These are phyloP conservation scores for Paramecium sexaurelia DNA, from an alignment of 73 alveolate species.

Conservation along the genomic window DNA sequence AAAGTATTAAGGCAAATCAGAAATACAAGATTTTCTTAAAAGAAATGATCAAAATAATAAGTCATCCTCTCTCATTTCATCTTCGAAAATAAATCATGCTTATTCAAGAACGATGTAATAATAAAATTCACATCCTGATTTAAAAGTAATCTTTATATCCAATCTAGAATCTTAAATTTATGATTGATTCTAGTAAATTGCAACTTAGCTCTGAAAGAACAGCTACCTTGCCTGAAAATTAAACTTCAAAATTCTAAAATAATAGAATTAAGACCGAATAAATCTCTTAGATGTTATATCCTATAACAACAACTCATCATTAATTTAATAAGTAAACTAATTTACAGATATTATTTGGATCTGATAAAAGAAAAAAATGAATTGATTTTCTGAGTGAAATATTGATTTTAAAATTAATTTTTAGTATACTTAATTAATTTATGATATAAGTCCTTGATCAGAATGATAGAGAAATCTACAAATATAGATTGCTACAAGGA, in stretches of 20 bases:
- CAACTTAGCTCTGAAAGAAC: not conserved
- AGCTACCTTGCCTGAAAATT: not conserved
- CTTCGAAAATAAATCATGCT: not conserved
- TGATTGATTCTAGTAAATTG: not conserved
- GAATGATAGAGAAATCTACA: slow-evolving; percentile 21
- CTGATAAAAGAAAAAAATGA: slow-evolving; percentile 29
- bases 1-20: slow-evolving; percentile 17
- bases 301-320: not conserved
- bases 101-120: slow-evolving; percentile 14
- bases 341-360: not conserved
- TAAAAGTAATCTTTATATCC: not conserved
- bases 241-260: not conserved
- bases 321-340: not conserved
- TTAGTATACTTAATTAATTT: not conserved
- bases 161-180: not conserved
- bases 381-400: not conserved
- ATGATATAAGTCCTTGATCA: slow-evolving; percentile 28
- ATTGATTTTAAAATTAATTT: not conserved
- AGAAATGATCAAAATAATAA: not conserved
- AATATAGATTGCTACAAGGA: not conserved
- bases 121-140: slow-evolving; percentile 1
- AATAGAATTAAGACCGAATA: slow-evolving; percentile 36
- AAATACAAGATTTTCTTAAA: not conserved
- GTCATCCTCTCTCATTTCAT: not conserved
- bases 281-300: not conserved